Base-by-base conservation (phyloP, 352 stramenopile species). In the Globisporangium okanoganense region DNA sequence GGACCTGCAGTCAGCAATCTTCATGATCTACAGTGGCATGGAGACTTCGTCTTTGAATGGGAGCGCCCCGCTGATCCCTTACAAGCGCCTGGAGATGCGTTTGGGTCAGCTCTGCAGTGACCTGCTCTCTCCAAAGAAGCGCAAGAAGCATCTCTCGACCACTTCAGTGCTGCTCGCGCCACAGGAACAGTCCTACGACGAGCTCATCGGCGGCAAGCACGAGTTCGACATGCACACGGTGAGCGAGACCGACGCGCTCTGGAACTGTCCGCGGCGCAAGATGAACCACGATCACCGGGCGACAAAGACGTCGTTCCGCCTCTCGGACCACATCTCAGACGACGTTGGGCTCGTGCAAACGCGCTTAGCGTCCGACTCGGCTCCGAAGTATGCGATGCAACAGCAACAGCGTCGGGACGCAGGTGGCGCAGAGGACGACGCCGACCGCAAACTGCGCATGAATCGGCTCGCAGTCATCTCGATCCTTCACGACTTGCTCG, bases 401-500 rank as follows among this genome's bases (percentile, higher is more conserved):
- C 22, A 41, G 6, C n/a, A 52, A 56, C 16, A 53, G 18, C 29
- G 14, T 50, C 14, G 24, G 40, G 48, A 9, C 51, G 41, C n/a
- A 54, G 57, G 22, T 43, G 22, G 61, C 24, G 2, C 24, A 33
- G 47, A 56, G 45, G 12, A 35, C 20, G 25, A 67, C 10, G n/a
- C 54, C 27, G 43, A 79, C 10, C 57, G 62, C n/a, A 60, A 60
- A 12, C 64, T 79, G 20, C 71, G 68, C 24, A 67, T 54, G 27
- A 64, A 56, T 16, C 63, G 64, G 2, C 56, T 86, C 5, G 68
- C 71, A 10, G 44, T 86, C 18, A 72, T 92, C 27, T 66, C 70
- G 2, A 76, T 91, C 16, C 64, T 92, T 5, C 77, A 92, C 27
- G 82, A 90, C 64, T 58, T 92, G 24, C 69, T 92, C 0, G 83